Base-by-base conservation (phyloP, 2,329 filamentous ascomycete species). In the Sclerotinia glacialis region DNA sequence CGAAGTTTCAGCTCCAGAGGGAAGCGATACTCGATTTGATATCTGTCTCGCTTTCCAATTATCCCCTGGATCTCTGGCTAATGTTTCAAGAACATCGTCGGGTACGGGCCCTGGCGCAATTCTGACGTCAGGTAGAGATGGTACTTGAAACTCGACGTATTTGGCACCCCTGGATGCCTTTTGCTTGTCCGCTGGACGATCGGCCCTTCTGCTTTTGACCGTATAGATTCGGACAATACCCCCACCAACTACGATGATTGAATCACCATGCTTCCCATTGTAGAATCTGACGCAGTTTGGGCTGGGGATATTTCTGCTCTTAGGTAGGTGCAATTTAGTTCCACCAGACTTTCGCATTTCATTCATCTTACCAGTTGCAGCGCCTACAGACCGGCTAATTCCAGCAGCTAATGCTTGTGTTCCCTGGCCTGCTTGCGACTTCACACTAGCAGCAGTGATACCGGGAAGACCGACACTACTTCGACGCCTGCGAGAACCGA, bases 321-420 rank as follows among this genome's bases (percentile, higher is more conserved):
- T 78, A 14, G 89, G 90, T 40, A 92, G 80, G 55, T 89, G 85
- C 52, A 93, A 91, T 84, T 69, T 91, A 86, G 76, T 92, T 75
- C 92, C 90, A 14, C 88, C 88, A 0, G 86, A 90, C 72, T 92
- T 89, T 56, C 90, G 87, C 67, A 93, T 83, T 71, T 90, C 86
- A 71, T 83, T 89, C 76, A 90, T 86, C 53, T 83, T 86, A 66
- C 88, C 89, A n/a, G 89, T 90, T 75, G 89, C 75, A 49, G 75
- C 89, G 50, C 87, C 89, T 37, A 92, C 83, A 5, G 90, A 92
- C 75, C 87, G 88, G 75, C 87, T 91, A 69, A 93, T 87, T 55
- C 89, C 89, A 60, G 87, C 88, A 65, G 89, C 89, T 65, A 93
- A 83, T 12, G 89, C 88, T 70, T 91, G 89, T 7, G 89, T 88